Evolutionary conservation across 2,329 filamentous ascomycete genomes (phyloP).

Genomic region (Colletotrichum abscissum): DNA sequence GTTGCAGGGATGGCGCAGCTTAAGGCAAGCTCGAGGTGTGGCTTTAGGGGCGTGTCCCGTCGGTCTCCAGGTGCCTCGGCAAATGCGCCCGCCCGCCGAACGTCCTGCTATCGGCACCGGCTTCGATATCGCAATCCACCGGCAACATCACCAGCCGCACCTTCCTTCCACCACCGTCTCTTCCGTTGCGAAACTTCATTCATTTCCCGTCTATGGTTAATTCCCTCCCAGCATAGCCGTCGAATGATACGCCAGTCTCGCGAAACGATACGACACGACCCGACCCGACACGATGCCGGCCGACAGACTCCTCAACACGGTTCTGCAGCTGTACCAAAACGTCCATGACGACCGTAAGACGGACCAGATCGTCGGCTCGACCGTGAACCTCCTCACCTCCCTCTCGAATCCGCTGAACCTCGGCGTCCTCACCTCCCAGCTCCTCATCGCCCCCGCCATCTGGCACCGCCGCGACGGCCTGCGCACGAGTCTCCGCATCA

Average conservation of each 20-base stretch:
- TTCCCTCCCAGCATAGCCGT: neutral
- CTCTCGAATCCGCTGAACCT: slow-evolving; percentile 82
- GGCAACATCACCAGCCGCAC: neutral
- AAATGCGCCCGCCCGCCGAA: slow-evolving; percentile 34
- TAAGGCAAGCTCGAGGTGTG: slow-evolving; percentile 24
- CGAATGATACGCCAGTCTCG: neutral
- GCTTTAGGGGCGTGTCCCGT: slow-evolving; percentile 22
- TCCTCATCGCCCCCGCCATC: slow-evolving; percentile 77
- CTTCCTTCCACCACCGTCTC: neutral
- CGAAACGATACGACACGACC: neutral
- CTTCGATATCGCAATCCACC: slow-evolving; percentile 8
- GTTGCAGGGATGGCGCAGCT: slow-evolving; percentile 30
- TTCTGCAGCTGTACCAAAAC: slow-evolving; percentile 70
- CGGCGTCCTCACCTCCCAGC: slow-evolving; percentile 76
- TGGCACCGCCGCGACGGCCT: slow-evolving; percentile 73
- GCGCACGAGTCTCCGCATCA: slow-evolving; percentile 71
- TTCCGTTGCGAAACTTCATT: neutral
- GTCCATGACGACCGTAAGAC: slow-evolving; percentile 61
- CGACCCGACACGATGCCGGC: slow-evolving; percentile 65
- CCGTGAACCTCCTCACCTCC: slow-evolving; percentile 73
- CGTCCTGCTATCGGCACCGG: slow-evolving; percentile 23
- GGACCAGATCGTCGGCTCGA: slow-evolving; percentile 72
- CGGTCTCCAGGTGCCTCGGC: slow-evolving; percentile 42
- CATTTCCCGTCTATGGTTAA: neutral
- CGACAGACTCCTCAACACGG: slow-evolving; percentile 74